Percentiles rank a stretch among this genome's conserved stretches.
phyloP scores from a whole-genome alignment of 1,139 yeast genomes.

The Debaryomycetaceae sp. region DNA sequence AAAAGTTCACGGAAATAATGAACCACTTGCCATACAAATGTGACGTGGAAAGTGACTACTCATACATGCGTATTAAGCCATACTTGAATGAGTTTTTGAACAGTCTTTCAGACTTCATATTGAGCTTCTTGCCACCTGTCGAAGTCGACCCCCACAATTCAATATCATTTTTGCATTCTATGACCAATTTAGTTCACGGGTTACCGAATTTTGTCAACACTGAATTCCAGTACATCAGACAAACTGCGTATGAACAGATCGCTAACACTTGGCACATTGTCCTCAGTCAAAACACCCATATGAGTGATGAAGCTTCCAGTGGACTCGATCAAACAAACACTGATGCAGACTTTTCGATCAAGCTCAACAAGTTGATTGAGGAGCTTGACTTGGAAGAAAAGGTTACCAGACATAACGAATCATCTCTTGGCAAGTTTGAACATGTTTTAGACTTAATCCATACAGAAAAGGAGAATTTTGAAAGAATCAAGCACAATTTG shows the following conservation, averaged over 20 bases:
- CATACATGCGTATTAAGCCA: conserved; percentile 80
- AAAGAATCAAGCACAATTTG: conserved; percentile 19
- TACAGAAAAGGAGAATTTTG: conserved; percentile 31
- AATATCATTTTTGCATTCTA: conserved; percentile 63
- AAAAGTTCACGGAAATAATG: conserved; percentile 45
- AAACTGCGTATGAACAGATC: conserved; percentile 76
- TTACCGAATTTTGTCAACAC: conserved; percentile 72
- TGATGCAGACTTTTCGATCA: conserved; percentile 19
- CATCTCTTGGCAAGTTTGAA: conserved; percentile 49
- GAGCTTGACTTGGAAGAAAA: conserved; percentile 41
- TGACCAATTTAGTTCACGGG: conserved; percentile 61
- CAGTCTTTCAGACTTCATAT: conserved; percentile 75
- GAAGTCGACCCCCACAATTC: conserved; percentile 57
- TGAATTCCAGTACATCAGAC: conserved; percentile 70
- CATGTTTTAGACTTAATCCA: conserved; percentile 47
- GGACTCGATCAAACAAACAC: conserved; percentile 1
- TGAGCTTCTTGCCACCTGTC: conserved; percentile 77
- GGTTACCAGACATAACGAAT: conserved; percentile 57
- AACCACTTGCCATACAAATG: conserved; percentile 70
- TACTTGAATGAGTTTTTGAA: conserved; percentile 70
- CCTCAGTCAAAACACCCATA: conserved; percentile 37
- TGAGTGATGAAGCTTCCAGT: conserved; percentile 11
- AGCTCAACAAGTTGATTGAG: conserved; percentile 29
- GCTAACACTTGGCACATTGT: conserved; percentile 72
- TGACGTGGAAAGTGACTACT: conserved; percentile 72